A percentile compares a stretch with the other conserved stretches of the same genome.
Evolutionary conservation across 495 filamentous ascomycete genomes (phyloP).

Genomic region (Pyrenopolyporus hunteri): DNA sequence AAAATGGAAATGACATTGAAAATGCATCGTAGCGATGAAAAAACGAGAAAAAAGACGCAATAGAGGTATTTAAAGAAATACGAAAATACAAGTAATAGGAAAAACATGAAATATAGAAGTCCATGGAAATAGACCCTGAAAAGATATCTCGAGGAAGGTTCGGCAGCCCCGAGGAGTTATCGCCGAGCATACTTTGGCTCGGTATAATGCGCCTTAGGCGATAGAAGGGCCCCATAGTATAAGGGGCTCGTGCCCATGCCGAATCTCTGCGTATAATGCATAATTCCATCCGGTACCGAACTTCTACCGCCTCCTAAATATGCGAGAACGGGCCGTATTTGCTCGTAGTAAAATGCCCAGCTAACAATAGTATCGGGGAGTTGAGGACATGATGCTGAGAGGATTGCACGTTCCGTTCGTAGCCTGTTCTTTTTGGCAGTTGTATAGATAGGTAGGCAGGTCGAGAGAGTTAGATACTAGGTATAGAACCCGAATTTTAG

Average conservation of each 20-base stretch:
- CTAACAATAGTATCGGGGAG: background rate
- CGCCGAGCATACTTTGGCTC: too few species aligned
- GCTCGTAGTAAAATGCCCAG: background rate
- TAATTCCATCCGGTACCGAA: background rate
- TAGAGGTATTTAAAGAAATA: background rate
- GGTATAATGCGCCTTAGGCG: background rate
- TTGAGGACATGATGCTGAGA: background rate
- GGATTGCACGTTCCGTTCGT: background rate
- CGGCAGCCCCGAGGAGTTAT: too few species aligned
- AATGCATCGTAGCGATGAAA: background rate
- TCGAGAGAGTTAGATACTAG: too few species aligned
- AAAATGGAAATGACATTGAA: background rate
- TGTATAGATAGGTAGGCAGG: too few species aligned
- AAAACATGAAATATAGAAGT: background rate
- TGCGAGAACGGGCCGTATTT: background rate
- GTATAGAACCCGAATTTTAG: too few species aligned
- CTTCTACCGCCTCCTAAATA: background rate
- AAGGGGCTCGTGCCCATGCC: background rate
- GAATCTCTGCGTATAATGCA: background rate
- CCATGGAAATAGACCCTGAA: background rate
- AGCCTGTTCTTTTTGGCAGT: background rate
- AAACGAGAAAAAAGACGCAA: background rate
- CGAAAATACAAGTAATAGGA: background rate
- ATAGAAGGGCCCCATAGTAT: background rate
- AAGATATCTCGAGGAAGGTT: too few species aligned